Conservation (phyloP, 1,139 yeast species). For the Blastobotrys arbuscula region DNA sequence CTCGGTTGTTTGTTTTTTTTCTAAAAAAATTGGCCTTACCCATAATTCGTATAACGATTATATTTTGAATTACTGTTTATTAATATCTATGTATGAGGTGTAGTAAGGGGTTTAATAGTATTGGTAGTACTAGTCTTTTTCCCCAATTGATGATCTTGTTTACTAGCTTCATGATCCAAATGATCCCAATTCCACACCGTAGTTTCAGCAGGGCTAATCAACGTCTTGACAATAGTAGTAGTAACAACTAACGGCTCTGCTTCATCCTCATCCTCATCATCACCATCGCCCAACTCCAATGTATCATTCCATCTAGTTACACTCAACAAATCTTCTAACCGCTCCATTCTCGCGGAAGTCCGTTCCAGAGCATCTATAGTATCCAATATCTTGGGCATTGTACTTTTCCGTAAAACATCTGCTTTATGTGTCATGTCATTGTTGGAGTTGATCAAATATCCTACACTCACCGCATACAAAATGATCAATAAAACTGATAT, state of each 20-base stretch:
- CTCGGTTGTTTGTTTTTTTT: too few relatives aligned
- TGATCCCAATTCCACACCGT: background rate
- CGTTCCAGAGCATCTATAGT: background rate
- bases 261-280: background rate
- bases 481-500: background rate
- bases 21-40: too few relatives aligned
- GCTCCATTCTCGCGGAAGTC: background rate
- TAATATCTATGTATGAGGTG: too few relatives aligned
- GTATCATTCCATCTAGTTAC: background rate
- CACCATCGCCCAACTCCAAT: background rate
- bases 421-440: background rate
- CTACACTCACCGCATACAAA: too few relatives aligned
- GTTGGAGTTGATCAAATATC: too few relatives aligned
- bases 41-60: too few relatives aligned
- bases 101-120: too few relatives aligned
- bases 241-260: background rate
- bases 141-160: background rate
- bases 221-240: background rate
- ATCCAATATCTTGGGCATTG: background rate
- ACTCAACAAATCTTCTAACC: background rate
- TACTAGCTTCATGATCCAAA: background rate
- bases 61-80: too few relatives aligned
- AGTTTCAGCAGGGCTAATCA: too few relatives aligned
- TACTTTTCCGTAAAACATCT: background rate
- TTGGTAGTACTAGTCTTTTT: background rate